Conservation (phyloP, 2,329 filamentous ascomycete species). For the Fusarium cicatricum region DNA sequence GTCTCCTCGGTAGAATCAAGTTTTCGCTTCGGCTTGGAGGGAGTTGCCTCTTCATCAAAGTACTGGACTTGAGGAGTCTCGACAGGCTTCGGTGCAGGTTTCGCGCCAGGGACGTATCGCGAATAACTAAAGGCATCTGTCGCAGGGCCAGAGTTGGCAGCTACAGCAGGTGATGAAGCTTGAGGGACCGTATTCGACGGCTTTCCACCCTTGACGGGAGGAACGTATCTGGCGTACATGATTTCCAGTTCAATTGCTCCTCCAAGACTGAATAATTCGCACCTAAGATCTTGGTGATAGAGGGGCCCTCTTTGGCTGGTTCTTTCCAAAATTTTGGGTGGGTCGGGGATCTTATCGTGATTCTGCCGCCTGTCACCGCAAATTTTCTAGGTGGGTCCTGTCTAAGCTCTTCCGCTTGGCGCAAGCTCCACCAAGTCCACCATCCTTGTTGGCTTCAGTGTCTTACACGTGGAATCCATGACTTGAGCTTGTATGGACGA, state of each 20-base stretch:
- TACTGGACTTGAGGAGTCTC: slow-evolving; percentile 33
- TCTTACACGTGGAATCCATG: slow-evolving; percentile 34
- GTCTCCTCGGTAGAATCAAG: slow-evolving; percentile 45
- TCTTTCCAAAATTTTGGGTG: slow-evolving; percentile 48
- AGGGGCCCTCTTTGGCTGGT: slow-evolving; percentile 17
- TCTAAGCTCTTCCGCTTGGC: slow-evolving; percentile 14
- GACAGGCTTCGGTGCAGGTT: slow-evolving; percentile 22
- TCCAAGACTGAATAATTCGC: neutral
- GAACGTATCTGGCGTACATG: slow-evolving; percentile 57
- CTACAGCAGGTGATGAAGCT: neutral
- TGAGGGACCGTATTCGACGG: neutral
- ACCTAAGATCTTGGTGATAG: slow-evolving; percentile 16
- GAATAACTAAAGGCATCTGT: slow-evolving; percentile 47
- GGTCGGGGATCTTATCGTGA: slow-evolving; percentile 44
- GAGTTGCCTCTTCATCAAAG: slow-evolving; percentile 43
- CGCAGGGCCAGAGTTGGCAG: slow-evolving; percentile 7
- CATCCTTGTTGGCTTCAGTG: slow-evolving; percentile 12
- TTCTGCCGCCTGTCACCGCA: slow-evolving; percentile 52
- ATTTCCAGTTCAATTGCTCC: slow-evolving; percentile 32
- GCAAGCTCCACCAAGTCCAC: slow-evolving; percentile 23
- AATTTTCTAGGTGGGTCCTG: slow-evolving; percentile 32
- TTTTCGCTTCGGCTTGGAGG: slow-evolving; percentile 47
- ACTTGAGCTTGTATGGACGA: slow-evolving; percentile 8
- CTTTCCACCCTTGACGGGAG: slow-evolving; percentile 40
- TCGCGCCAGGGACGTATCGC: slow-evolving; percentile 52